Percentiles rank a stretch among this genome's conserved stretches.
Evolutionary conservation across 1,284 basidiomycete genomes (phyloP).

Genomic region (Malassezia dermatis): DNA sequence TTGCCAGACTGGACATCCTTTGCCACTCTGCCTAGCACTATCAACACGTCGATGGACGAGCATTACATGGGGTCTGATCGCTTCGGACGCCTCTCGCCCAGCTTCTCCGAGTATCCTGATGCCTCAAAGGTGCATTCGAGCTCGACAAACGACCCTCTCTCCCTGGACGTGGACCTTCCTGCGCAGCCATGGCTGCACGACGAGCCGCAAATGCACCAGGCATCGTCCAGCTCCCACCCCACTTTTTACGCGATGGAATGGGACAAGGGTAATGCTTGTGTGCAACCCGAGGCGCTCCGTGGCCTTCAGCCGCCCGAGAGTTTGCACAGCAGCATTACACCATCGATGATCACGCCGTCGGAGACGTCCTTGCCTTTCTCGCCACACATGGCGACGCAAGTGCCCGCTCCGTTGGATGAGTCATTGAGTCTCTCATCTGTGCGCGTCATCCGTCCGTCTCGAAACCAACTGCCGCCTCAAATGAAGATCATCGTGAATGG

Average conservation of each 20-base stretch:
- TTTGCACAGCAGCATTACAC: neutral
- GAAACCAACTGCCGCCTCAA: constrained; percentile 26
- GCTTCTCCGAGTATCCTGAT: neutral
- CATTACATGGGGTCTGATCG: neutral
- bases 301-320: neutral
- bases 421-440: constrained; percentile 33
- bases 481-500: constrained; percentile 59
- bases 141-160: neutral
- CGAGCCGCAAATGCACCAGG: neutral
- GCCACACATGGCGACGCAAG: neutral
- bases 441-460: constrained; percentile 27
- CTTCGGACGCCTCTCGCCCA: neutral
- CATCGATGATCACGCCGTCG: neutral
- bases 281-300: neutral
- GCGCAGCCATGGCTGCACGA: neutral
- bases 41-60: constrained; percentile 1
- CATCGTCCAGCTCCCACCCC: neutral
- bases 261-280: neutral
- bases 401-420: constrained; percentile 16
- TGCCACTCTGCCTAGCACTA: neutral
- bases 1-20: neutral
- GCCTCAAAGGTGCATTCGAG: neutral
- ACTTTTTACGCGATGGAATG: neutral
- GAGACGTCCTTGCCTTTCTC: neutral
- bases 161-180: neutral